Conservation (phyloP, 192 early-diverging fungal species). For the Pilaira anomala region DNA sequence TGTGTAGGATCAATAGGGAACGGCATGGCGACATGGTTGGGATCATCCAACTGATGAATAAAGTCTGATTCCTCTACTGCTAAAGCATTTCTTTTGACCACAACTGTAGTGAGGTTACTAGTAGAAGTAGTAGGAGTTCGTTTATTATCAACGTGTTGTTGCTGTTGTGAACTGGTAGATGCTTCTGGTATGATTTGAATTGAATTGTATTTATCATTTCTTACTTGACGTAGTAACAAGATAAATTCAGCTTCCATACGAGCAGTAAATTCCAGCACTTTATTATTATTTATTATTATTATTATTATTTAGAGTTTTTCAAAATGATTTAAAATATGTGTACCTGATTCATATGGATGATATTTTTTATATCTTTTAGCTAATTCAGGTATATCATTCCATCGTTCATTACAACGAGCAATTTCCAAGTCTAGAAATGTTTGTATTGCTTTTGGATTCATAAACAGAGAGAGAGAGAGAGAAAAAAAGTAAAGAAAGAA, state of each 20-base stretch:
- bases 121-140: constrained; percentile 17
- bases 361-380: constrained; percentile 53
- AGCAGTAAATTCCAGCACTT: constrained; percentile 13
- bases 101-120: constrained; percentile 4
- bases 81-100: constrained; percentile 13
- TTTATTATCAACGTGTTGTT: background rate
- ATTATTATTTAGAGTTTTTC: background rate
- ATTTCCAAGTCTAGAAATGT: background rate
- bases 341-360: constrained; percentile 50
- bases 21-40: constrained; percentile 6
- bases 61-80: background rate
- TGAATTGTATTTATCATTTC: background rate
- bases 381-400: constrained; percentile 42
- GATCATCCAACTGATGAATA: constrained; percentile 17
- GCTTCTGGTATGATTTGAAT: background rate
- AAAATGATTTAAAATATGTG: background rate
- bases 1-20: background rate
- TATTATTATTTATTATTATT: background rate
- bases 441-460: constrained; percentile 9
- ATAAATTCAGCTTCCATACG: constrained; percentile 19
- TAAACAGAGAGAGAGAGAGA: background rate
- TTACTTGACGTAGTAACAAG: background rate
- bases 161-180: background rate
- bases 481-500: background rate
- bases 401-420: constrained; percentile 21